Evolutionary conservation across 176 grass and related monocot species (phyloP).

Genomic region (Bromus sterilis): DNA sequence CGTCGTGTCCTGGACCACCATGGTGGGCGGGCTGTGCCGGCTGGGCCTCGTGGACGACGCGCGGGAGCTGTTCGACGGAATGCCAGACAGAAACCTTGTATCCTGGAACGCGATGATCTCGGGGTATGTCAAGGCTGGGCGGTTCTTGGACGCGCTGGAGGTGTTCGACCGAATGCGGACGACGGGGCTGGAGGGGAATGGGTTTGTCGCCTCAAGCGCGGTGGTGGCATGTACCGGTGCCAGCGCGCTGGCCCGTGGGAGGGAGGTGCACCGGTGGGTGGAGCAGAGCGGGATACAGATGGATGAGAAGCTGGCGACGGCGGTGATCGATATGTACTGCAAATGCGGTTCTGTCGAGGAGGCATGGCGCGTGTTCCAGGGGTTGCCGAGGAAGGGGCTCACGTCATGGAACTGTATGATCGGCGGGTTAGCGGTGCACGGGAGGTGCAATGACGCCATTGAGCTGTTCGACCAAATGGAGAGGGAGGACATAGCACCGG

Average conservation of each 20-base stretch:
- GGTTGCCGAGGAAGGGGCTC: slow-evolving; percentile 27
- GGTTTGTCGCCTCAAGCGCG: slow-evolving; percentile 50
- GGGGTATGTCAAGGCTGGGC: slow-evolving; percentile 43
- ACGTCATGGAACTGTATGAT: slow-evolving; percentile 92
- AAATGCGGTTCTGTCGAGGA: slow-evolving; percentile 77
- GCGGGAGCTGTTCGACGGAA: slow-evolving; percentile 61
- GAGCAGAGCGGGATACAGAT: slow-evolving; percentile 35
- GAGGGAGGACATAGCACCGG: slow-evolving; percentile 26
- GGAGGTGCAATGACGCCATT: slow-evolving; percentile 41
- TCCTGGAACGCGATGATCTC: slow-evolving; percentile 93
- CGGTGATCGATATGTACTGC: slow-evolving; percentile 89
- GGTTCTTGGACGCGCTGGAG: slow-evolving; percentile 56
- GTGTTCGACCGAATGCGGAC: slow-evolving; percentile 60
- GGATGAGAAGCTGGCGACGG: slow-evolving; percentile 55
- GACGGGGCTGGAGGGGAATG: slow-evolving; percentile 38
- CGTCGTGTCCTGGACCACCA: slow-evolving; percentile 75
- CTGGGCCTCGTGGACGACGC: slow-evolving; percentile 49
- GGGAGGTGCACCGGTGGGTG: slow-evolving; percentile 59
- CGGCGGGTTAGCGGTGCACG: slow-evolving; percentile 64
- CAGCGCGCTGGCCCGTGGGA: slow-evolving; percentile 37
- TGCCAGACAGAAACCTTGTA: slow-evolving; percentile 63
- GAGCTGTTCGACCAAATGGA: slow-evolving; percentile 58
- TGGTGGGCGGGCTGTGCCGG: slow-evolving; percentile 60
- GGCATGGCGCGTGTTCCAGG: slow-evolving; percentile 41
- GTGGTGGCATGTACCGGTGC: slow-evolving; percentile 60